Evolutionary conservation across 2,329 filamentous ascomycete genomes (phyloP).

Genomic region (Botrytis porri): DNA sequence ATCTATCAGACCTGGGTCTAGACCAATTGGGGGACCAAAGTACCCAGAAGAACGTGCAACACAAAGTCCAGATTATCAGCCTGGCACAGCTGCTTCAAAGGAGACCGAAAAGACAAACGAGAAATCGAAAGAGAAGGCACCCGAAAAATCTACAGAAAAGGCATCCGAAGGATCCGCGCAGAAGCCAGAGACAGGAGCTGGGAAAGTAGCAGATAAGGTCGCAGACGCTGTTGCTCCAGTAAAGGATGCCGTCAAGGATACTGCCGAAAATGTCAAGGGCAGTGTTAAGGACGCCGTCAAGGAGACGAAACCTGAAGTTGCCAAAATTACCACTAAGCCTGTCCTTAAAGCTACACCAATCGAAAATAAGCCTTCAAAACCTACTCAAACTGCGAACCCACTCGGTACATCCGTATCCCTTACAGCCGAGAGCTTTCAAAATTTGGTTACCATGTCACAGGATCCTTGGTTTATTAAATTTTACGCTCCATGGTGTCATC

Average conservation of each 20-base stretch:
- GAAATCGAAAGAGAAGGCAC: background rate
- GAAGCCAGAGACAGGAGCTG: background rate
- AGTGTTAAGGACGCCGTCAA: background rate
- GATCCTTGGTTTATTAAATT: slow-evolving; percentile 99
- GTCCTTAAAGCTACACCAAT: slow-evolving; percentile 37
- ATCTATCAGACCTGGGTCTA: slow-evolving; percentile 73
- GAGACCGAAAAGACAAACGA: slow-evolving; percentile 31
- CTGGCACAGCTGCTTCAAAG: slow-evolving; percentile 18
- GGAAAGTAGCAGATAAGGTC: background rate
- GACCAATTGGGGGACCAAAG: slow-evolving; percentile 54
- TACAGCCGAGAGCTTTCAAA: slow-evolving; percentile 82
- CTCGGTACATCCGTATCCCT: slow-evolving; percentile 72
- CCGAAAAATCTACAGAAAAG: slow-evolving; percentile 1
- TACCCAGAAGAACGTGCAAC: slow-evolving; percentile 70
- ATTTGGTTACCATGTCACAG: slow-evolving; percentile 76
- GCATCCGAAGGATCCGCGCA: background rate
- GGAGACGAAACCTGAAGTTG: slow-evolving; percentile 14
- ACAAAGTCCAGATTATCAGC: slow-evolving; percentile 29
- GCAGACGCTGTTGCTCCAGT: background rate
- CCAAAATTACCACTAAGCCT: slow-evolving; percentile 12
- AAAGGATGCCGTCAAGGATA: slow-evolving; percentile 3
- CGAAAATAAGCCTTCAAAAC: slow-evolving; percentile 46
- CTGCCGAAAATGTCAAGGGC: background rate
- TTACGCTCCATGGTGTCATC: slow-evolving; percentile 94
- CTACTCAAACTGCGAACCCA: slow-evolving; percentile 63